Evolutionary conservation across 2,329 filamentous ascomycete species (phyloP), one percentile per base, ranked within the genome.

Genomic region (Sporothrix globosa): DNA sequence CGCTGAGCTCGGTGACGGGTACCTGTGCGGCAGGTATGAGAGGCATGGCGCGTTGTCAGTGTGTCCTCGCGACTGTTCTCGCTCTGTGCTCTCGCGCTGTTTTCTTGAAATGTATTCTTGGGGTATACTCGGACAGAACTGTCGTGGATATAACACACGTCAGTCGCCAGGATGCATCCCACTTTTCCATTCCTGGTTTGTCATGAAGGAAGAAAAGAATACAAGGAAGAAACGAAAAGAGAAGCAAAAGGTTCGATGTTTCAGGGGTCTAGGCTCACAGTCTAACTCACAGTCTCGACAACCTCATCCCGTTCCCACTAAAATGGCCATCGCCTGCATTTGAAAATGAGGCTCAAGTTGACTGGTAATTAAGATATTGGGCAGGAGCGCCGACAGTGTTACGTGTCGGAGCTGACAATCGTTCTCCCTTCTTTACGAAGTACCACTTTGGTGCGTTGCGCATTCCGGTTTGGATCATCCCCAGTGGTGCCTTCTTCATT

Each of bases 1-100:
- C 66, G 58, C 66, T 71, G 48, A 63, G 39, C 56, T 71, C 69
- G 19, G 56, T 27, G 19, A n/a, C 53, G 52, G 19, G 24, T 4
- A 5, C 11, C 34, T 50, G 30, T 6, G 13, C 46, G 14, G 54
- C 19, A 17, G 65, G 69, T 5, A 13, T 63, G 24, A 70, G 65
- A 21, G 69, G 21, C 44, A 50, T 39, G 7, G n/a, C 52, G 44
- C 44, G 56, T 9, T 14, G 41, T 48, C 14, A n/a, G n/a, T 9
- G 3, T 19, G 14, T n/a, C 14, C 41, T 17, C 13, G 41, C 14
- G 11, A 14, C 11, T 46, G 41, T 3, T 19, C 46, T 48, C 17
- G 17, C 14, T 7, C 14, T 48, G 46, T n/a, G 17, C 46, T n/a
- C 46, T 50, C 7, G 19, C 3, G 46, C 17, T 17, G 46, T 50